These are phyloP conservation scores for Skeletonema tropicum DNA, from an alignment of 108 stramenopile species.

Conservation along the genomic window DNA sequence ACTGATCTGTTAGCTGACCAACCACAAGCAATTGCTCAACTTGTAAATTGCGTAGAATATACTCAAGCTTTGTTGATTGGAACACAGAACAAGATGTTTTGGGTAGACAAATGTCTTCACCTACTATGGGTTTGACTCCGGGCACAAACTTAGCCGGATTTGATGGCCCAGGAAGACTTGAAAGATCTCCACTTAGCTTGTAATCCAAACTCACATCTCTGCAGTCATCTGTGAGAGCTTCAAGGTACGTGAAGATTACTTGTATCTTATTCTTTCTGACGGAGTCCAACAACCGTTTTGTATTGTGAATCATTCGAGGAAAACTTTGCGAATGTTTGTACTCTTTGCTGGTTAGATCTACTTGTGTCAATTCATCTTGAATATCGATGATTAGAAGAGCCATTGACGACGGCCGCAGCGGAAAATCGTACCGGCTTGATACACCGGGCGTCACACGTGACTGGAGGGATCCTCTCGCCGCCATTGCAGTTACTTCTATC, in stretches of 20 bases:
- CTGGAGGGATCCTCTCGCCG: slow-evolving; percentile 11
- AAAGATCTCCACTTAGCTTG: slow-evolving; percentile 71
- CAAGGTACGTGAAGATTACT: slow-evolving; percentile 75
- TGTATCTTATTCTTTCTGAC: slow-evolving; percentile 53
- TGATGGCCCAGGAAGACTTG: slow-evolving; percentile 48
- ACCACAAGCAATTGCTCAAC: slow-evolving; percentile 70
- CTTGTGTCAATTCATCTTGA: slow-evolving; percentile 55
- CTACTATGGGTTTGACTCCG: slow-evolving; percentile 47
- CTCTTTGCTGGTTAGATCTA: slow-evolving; percentile 27
- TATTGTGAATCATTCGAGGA: slow-evolving; percentile 61
- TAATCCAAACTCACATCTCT: slow-evolving; percentile 73
- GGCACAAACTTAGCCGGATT: slow-evolving; percentile 46
- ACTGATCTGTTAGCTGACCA: slow-evolving; percentile 83
- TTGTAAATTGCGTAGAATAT: slow-evolving; percentile 63
- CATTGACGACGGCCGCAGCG: slow-evolving; percentile 43
- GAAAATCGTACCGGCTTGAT: slow-evolving; percentile 61
- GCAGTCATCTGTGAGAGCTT: slow-evolving; percentile 64
- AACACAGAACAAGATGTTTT: slow-evolving; percentile 82
- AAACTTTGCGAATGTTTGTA: slow-evolving; percentile 51
- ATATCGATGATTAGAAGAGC: slow-evolving; percentile 77
- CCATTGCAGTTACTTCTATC: background rate
- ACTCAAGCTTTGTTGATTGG: slow-evolving; percentile 69
- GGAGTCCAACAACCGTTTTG: slow-evolving; percentile 41
- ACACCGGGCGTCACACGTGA: slow-evolving; percentile 48
- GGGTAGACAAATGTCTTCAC: slow-evolving; percentile 65